Evolutionary conservation across 441 rosid genomes (phyloP).

Genomic region (Erodium trifolium): DNA sequence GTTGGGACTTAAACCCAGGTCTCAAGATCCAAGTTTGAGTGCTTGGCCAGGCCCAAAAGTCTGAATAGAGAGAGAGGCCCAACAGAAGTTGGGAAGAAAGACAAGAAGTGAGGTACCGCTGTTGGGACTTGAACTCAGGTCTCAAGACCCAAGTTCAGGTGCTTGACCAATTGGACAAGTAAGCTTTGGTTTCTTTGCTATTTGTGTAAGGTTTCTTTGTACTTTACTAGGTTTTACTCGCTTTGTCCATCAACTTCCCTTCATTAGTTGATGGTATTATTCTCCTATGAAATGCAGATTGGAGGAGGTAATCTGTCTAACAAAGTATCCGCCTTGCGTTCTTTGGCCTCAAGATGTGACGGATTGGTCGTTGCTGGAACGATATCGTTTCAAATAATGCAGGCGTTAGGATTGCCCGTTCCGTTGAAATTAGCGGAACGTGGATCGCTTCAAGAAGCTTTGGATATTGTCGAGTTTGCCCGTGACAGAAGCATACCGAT

Average conservation of each 20-base stretch:
- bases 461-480: slow-evolving; percentile 41
- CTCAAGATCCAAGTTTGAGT: too few relatives aligned
- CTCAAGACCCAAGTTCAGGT: too few relatives aligned
- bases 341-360: slow-evolving; percentile 60
- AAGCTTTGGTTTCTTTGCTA: too few relatives aligned
- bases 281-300: slow-evolving; percentile 36
- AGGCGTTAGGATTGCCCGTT: slow-evolving; percentile 41
- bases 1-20: too few relatives aligned
- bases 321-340: slow-evolving; percentile 50
- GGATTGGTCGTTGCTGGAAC: slow-evolving; percentile 52
- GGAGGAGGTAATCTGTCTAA: slow-evolving; percentile 54
- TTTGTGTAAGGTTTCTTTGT: neutral
- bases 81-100: too few relatives aligned
- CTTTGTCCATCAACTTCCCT: slow-evolving; percentile 12
- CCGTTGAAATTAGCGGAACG: slow-evolving; percentile 38
- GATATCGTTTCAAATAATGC: slow-evolving; percentile 63
- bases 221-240: neutral
- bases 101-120: too few relatives aligned
- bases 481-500: slow-evolving; percentile 32
- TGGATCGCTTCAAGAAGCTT: slow-evolving; percentile 40
- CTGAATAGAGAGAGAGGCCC: too few relatives aligned
- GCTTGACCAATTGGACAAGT: too few relatives aligned
- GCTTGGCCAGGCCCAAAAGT: too few relatives aligned
- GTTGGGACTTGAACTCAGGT: too few relatives aligned
- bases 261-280: slow-evolving; percentile 20